Percentiles rank a stretch among this genome's conserved stretches.
These are phyloP conservation scores for Volvox reticuliferus DNA, from an alignment of 139 green algal species.

Conservation along the genomic window DNA sequence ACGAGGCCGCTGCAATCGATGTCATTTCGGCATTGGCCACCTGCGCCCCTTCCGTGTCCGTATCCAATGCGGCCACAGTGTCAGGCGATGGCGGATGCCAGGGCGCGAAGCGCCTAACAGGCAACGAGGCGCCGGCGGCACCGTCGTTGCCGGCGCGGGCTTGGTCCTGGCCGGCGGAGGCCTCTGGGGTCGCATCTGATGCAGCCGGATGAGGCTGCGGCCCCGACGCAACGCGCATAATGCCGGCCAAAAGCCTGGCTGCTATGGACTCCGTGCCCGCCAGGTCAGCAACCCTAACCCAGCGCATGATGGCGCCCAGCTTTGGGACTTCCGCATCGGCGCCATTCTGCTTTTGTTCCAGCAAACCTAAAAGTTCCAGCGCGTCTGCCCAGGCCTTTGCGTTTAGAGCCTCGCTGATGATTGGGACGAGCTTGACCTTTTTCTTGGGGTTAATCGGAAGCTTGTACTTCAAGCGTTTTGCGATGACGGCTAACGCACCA, in stretches of 20 bases:
- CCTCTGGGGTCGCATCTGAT: background rate
- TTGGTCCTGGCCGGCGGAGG: background rate
- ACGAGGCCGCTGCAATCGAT: background rate
- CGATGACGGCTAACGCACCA: background rate
- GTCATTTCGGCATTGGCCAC: background rate
- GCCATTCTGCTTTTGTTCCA: slow-evolving; percentile 5
- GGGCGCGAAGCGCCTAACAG: slow-evolving; percentile 34
- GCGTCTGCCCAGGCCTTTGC: slow-evolving; percentile 34
- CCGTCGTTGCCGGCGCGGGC: background rate
- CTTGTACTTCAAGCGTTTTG: slow-evolving; percentile 45
- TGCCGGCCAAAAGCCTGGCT: slow-evolving; percentile 29
- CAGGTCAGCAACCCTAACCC: slow-evolving; percentile 56
- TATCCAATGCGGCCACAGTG: background rate
- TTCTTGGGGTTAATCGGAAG: slow-evolving; percentile 21
- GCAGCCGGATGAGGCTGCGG: background rate
- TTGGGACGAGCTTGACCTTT: slow-evolving; percentile 34
- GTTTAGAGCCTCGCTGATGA: slow-evolving; percentile 36
- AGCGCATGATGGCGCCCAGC: slow-evolving; percentile 65
- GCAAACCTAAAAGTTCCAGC: slow-evolving; percentile 3
- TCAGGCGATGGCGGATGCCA: background rate
- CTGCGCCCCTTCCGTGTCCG: background rate
- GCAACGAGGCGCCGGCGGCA: background rate
- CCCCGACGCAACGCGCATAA: slow-evolving; percentile 38
- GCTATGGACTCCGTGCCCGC: slow-evolving; percentile 18
- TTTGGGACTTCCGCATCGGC: slow-evolving; percentile 58